Evolutionary conservation across 805 yeast genomes (phyloP), one percentile per base, ranked within the genome.

Genomic region (Ogataea salicorniae): DNA sequence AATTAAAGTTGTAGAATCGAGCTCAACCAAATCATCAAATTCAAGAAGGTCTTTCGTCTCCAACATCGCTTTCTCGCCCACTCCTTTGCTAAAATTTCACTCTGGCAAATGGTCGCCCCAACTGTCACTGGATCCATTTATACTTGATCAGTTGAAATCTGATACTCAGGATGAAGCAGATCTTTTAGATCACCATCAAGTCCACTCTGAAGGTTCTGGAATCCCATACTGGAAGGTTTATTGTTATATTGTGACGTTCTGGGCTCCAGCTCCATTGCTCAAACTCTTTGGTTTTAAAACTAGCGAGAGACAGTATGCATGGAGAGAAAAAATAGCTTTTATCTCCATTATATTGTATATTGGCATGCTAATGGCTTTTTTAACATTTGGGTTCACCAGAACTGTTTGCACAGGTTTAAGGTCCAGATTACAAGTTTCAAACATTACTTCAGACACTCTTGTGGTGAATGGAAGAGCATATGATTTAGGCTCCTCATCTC

Each of bases 291-390:
- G 98, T 3, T 76, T 92, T 76, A 76, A 77, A 34, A 81, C 85
- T 18, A 80, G 81, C 55, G 91, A 83, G 39, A 80, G 96, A 50
- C 97, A 91, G 63, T 80, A 81, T 73, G 98, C 98, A 0, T 94
- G 99, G 99, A 78, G 99, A 61, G 99, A 94, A 61, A 92, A 92
- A 62, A 85, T 91, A 46, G 98, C 89, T 1, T 73, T 94, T 39
- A 73, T 92, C 39, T 76, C 94, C 1, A 74, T 90, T 46, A 90
- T 92, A 57, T 53, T 84, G 17, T 76, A 77, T 55, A 69, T 87
- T 41, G 97, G 94, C 46, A 80, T 87, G 0, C 64, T 85, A 45
- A 85, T 90, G 37, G 97, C 95, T 1, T 94, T 75, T 63, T 72
- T 92, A 55, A 89, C 97, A 2, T 92, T 92, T 69, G 98, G 98